Conservation (phyloP, 2,329 filamentous ascomycete genomes). For the Whalleya microplaca region DNA sequence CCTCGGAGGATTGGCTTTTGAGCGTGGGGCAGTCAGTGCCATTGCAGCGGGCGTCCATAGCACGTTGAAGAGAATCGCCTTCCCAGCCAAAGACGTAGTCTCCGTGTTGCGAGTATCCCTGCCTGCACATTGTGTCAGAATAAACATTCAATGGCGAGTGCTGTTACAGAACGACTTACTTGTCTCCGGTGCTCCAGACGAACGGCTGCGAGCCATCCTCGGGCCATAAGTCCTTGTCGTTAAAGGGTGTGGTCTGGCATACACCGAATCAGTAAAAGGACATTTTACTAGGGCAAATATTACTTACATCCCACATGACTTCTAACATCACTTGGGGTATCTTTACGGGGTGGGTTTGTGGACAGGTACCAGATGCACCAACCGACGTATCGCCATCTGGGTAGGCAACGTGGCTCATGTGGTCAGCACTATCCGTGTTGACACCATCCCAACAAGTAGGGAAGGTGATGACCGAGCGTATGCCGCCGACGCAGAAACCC, state of each 20-base stretch:
- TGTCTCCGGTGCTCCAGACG: slow-evolving; percentile 35
- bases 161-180: slow-evolving; percentile 15
- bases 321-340: slow-evolving; percentile 65
- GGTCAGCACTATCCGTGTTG: slow-evolving; percentile 50
- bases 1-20: slow-evolving; percentile 30
- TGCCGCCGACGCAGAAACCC: slow-evolving; percentile 52
- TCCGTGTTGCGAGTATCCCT: slow-evolving; percentile 37
- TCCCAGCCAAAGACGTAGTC: slow-evolving; percentile 50
- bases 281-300: neutral
- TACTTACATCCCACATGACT: slow-evolving; percentile 54
- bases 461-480: slow-evolving; percentile 56
- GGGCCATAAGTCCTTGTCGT: slow-evolving; percentile 32
- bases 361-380: slow-evolving; percentile 48
- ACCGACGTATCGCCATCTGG: slow-evolving; percentile 42
- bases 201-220: slow-evolving; percentile 38
- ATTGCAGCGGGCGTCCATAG: slow-evolving; percentile 46
- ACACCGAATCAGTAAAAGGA: slow-evolving; percentile 7
- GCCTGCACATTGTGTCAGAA: slow-evolving; percentile 9
- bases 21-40: slow-evolving; percentile 31
- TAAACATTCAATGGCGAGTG: neutral
- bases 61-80: slow-evolving; percentile 45
- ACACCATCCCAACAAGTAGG: slow-evolving; percentile 60
- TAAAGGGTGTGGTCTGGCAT: slow-evolving; percentile 31
- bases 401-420: slow-evolving; percentile 56
- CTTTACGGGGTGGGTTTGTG: slow-evolving; percentile 53